Evolutionary conservation across 257 asterid species (phyloP).

Genomic region (Solanum corneliomulleri): DNA sequence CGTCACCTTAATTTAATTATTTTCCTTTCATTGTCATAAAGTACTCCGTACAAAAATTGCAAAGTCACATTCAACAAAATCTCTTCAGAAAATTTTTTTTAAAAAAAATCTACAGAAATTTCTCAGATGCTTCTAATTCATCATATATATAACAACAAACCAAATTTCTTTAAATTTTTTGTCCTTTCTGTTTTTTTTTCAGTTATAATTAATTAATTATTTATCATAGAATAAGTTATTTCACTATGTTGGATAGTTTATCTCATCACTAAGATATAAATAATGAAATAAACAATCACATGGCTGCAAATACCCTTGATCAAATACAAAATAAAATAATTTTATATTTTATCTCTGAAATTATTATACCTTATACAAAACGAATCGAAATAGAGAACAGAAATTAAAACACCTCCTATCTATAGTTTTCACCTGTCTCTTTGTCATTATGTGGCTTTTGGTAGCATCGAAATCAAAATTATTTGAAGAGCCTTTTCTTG

Average conservation of each 20-base stretch:
- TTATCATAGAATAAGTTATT: no score
- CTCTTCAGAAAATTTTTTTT: neutral
- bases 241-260: neutral
- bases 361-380: no score
- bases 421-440: neutral
- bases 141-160: neutral
- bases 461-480: neutral
- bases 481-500: neutral
- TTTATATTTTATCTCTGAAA: no score
- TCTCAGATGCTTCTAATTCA: no score
- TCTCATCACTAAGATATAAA: no score
- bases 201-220: neutral
- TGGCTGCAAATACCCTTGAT: no score
- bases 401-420: neutral
- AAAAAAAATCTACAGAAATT: no score
- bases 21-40: neutral
- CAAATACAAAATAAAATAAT: rapidly evolving
- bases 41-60: neutral
- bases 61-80: neutral
- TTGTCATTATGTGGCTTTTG: neutral
- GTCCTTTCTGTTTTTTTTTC: neutral
- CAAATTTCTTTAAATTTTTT: neutral
- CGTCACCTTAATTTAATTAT: neutral
- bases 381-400: neutral
- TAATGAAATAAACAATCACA: no score